These are phyloP conservation scores for Coniella lustricola DNA, from an alignment of 2,329 filamentous ascomycete genomes.

Conservation along the genomic window DNA sequence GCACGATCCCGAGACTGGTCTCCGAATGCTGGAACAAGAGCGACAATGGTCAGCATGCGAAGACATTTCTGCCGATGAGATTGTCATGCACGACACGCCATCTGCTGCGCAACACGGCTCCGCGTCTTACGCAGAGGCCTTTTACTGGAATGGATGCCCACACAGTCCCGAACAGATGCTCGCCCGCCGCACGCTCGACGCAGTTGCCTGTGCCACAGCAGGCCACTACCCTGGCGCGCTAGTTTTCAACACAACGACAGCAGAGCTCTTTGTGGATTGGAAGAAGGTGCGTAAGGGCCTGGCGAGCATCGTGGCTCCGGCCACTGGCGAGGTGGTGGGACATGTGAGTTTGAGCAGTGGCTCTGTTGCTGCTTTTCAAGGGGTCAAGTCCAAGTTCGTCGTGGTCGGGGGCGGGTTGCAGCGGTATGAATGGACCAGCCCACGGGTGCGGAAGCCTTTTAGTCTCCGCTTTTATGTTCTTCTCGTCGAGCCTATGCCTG, in stretches of 20 bases:
- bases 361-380: not conserved
- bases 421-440: not conserved
- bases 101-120: not conserved
- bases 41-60: not conserved
- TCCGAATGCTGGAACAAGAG: not conserved
- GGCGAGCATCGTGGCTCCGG: not conserved
- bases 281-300: not conserved
- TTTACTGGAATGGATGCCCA: not conserved
- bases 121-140: not conserved
- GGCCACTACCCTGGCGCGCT: not conserved
- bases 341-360: not conserved
- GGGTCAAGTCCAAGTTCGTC: not conserved
- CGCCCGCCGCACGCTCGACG: not conserved
- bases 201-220: not conserved
- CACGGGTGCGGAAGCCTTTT: too few species aligned
- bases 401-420: not conserved
- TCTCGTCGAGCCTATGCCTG: not conserved
- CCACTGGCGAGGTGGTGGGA: not conserved
- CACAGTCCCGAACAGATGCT: not conserved
- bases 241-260: not conserved
- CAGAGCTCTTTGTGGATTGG: not conserved
- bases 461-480: not conserved
- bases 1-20: not conserved
- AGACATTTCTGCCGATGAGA: not conserved
- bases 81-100: not conserved